These are phyloP conservation scores for Coemansia interrupta DNA, from an alignment of 192 early-diverging fungal species.

Conservation along the genomic window DNA sequence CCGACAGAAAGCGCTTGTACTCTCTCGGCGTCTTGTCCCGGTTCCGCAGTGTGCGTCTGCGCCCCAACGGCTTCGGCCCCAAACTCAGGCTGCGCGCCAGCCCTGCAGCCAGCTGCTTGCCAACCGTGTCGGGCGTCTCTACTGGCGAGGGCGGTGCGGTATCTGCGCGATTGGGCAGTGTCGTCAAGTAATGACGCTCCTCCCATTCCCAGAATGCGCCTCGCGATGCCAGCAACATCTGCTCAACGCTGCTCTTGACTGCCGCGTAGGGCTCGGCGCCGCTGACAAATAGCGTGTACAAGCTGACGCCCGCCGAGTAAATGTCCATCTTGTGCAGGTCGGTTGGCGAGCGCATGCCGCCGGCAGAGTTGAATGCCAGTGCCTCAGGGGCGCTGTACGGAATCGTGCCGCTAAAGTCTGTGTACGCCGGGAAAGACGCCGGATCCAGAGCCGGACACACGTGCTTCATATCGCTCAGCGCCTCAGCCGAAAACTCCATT, in stretches of 20 bases:
- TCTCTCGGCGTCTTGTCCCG: constrained; percentile 31
- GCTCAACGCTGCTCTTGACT: constrained; percentile 58
- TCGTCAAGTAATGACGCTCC: constrained; percentile 38
- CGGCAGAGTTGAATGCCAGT: constrained; percentile 27
- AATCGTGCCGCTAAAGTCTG: constrained; percentile 54
- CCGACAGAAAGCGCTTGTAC: constrained; percentile 42
- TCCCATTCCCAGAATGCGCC: constrained; percentile 67
- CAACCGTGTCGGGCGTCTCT: not conserved
- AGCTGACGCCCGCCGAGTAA: constrained; percentile 56
- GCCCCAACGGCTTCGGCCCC: constrained; percentile 20
- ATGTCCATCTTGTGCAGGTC: constrained; percentile 54
- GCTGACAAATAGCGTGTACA: constrained; percentile 58
- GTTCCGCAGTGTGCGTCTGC: constrained; percentile 41
- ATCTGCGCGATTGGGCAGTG: constrained; percentile 16
- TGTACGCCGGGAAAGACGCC: constrained; percentile 30
- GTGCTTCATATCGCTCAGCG: constrained; percentile 20
- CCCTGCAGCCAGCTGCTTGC: not conserved
- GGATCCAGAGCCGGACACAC: constrained; percentile 31
- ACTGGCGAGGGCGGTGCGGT: constrained; percentile 27
- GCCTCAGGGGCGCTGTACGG: constrained; percentile 60
- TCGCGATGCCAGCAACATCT: constrained; percentile 58
- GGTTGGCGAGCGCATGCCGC: constrained; percentile 6
- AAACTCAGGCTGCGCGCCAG: constrained; percentile 33
- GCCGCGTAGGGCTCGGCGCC: constrained; percentile 58
- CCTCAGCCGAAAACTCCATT: constrained; percentile 33